Conservation (phyloP, 371 early-diverging fungal species). For the Chytridiales sp. region DNA sequence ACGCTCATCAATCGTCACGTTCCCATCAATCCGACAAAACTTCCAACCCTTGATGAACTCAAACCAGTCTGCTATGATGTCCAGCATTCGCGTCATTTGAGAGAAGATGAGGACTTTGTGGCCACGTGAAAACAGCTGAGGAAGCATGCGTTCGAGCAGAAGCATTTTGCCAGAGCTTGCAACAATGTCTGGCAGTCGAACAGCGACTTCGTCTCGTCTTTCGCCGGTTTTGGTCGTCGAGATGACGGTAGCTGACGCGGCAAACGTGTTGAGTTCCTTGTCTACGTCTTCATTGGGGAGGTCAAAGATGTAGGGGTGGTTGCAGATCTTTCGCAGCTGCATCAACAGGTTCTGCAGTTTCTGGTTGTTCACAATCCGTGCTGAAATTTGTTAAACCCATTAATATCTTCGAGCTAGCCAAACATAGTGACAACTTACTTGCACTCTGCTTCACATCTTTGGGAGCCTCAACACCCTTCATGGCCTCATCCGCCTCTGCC, state of each 20-base stretch:
- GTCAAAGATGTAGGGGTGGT: conserved; percentile 96
- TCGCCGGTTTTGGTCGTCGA: background rate
- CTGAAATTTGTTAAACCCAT: conserved; percentile 2
- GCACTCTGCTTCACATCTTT: conserved; percentile 15
- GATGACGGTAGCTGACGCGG: background rate
- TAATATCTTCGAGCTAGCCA: background rate
- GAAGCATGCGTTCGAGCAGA: conserved; percentile 82
- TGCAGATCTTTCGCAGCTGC: conserved; percentile 99
- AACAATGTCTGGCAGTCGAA: conserved; percentile 59
- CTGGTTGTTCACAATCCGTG: conserved; percentile 19
- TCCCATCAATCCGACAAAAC: conserved; percentile 95
- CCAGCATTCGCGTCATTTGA: conserved; percentile 99
- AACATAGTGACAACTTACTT: background rate
- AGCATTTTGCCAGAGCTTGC: conserved; percentile 94
- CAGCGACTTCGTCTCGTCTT: conserved; percentile 10
- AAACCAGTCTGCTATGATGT: conserved; percentile 92
- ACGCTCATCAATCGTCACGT: conserved; percentile 74
- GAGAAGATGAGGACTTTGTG: conserved; percentile 96
- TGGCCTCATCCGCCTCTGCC: conserved; percentile 28
- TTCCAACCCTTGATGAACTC: conserved; percentile 69
- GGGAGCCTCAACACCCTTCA: conserved; percentile 9
- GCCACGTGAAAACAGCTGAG: conserved; percentile 83
- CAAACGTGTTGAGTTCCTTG: conserved; percentile 59
- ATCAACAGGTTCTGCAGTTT: conserved; percentile 92
- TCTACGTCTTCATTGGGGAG: conserved; percentile 42